A percentile compares a stretch with the other conserved stretches of the same genome.
Conservation (phyloP, 2,329 filamentous ascomycete species). For the Paracoccidioides brasiliensis region DNA sequence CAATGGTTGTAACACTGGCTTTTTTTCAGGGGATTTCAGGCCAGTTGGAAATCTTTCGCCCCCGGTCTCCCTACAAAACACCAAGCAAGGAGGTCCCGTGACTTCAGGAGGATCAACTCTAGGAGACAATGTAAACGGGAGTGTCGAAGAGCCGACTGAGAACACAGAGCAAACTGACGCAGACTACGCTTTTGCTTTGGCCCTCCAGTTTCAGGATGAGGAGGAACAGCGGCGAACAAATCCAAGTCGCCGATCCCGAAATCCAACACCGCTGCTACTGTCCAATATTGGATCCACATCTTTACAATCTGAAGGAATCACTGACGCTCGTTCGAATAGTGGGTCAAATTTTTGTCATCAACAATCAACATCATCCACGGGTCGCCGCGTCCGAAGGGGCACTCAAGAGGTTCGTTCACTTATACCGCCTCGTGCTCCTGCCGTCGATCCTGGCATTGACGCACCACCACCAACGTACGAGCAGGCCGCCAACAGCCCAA, state of each 20-base stretch:
- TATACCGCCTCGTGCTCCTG: conserved; percentile 31
- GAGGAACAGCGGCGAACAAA: conserved; percentile 65
- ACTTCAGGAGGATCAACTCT: neutral
- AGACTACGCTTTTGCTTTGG: conserved; percentile 76
- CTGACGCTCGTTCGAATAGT: neutral
- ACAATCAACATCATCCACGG: conserved; percentile 12
- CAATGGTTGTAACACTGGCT: conserved; percentile 67
- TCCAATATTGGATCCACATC: neutral
- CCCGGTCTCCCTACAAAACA: conserved; percentile 18
- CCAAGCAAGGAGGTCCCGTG: conserved; percentile 18
- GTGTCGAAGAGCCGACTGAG: conserved; percentile 26
- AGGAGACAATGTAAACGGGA: neutral
- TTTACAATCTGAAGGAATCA: neutral
- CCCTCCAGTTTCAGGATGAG: conserved; percentile 86
- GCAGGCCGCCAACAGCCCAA: conserved; percentile 45
- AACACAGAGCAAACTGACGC: conserved; percentile 54
- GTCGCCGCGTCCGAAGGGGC: conserved; percentile 16
- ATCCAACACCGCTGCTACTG: conserved; percentile 7
- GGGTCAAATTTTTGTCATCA: conserved; percentile 11
- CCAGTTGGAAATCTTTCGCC: conserved; percentile 52
- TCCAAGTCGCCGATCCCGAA: conserved; percentile 24
- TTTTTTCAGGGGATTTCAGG: conserved; percentile 82
- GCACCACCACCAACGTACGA: conserved; percentile 53
- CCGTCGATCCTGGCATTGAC: conserved; percentile 31
- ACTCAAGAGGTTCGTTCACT: conserved; percentile 27